Percentiles rank a stretch among this genome's conserved stretches.
These are phyloP conservation scores for Plenodomus lindquistii DNA, from an alignment of 2,329 filamentous ascomycete species.

Conservation along the genomic window DNA sequence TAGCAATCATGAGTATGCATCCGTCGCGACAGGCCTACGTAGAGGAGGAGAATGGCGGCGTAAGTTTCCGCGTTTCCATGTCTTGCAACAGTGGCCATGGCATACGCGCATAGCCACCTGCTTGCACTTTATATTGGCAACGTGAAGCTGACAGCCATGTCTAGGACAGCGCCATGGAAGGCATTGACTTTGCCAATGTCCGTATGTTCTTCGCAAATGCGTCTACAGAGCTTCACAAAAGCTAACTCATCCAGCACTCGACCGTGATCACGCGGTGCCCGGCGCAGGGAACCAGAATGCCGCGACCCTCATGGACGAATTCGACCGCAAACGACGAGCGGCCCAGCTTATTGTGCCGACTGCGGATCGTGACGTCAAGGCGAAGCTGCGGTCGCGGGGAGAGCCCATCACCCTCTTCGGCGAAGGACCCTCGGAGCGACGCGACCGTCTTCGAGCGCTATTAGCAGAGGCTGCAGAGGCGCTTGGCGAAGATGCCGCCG, in stretches of 20 bases:
- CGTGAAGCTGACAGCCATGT: slow-evolving; percentile 8
- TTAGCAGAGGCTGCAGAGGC: slow-evolving; percentile 74
- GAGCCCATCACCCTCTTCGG: slow-evolving; percentile 95
- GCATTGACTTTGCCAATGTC: slow-evolving; percentile 65
- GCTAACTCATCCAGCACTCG: slow-evolving; percentile 54
- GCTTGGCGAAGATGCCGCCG: slow-evolving; percentile 53
- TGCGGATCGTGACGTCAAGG: slow-evolving; percentile 84
- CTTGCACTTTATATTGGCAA: not conserved
- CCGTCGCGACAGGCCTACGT: slow-evolving; percentile 92
- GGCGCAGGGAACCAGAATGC: slow-evolving; percentile 78
- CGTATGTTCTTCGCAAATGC: slow-evolving; percentile 53
- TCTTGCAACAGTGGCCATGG: slow-evolving; percentile 3
- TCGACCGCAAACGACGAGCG: slow-evolving; percentile 87
- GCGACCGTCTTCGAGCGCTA: slow-evolving; percentile 83
- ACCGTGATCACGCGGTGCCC: slow-evolving; percentile 84
- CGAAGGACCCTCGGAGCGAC: slow-evolving; percentile 80
- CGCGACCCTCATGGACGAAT: slow-evolving; percentile 82
- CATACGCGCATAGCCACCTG: slow-evolving; percentile 1
- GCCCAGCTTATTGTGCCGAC: slow-evolving; percentile 91
- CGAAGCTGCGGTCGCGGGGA: slow-evolving; percentile 71
- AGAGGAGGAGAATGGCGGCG: slow-evolving; percentile 75
- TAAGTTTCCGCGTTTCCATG: slow-evolving; percentile 48
- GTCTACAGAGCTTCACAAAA: not conserved
- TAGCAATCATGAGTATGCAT: slow-evolving; percentile 64
- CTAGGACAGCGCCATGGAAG: slow-evolving; percentile 58